phyloP scores from a whole-genome alignment of 805 yeast species.

The Ogataea philodendri region DNA sequence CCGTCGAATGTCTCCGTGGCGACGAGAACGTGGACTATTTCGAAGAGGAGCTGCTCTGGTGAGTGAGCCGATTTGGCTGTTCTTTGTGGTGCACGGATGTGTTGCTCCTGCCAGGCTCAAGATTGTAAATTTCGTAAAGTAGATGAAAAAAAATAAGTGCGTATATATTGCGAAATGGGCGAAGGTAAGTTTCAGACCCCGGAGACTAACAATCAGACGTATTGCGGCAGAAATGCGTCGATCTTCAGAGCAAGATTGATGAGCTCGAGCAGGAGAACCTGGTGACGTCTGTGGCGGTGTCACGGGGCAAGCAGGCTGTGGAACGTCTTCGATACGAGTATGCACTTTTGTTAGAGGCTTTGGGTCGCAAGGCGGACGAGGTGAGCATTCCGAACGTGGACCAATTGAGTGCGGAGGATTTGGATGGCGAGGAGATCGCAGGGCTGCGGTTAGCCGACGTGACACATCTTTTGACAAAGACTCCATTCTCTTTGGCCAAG shows the following conservation, averaged over 20 bases:
- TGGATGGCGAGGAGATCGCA: conserved; percentile 30
- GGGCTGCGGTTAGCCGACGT: conserved; percentile 29
- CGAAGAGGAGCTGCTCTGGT: conserved; percentile 40
- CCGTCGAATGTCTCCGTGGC: conserved; percentile 29
- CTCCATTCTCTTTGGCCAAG: conserved; percentile 27
- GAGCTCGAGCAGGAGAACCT: conserved; percentile 80
- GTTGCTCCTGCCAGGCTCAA: not conserved
- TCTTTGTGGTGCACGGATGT: conserved; percentile 10
- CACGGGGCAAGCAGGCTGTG: conserved; percentile 72
- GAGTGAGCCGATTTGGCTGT: conserved; percentile 1
- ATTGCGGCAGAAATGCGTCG: conserved; percentile 66
- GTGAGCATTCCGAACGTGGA: conserved; percentile 27
- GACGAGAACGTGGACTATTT: conserved; percentile 34
- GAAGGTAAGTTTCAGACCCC: conserved; percentile 17
- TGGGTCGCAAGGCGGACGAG: conserved; percentile 54
- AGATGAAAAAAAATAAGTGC: conserved; percentile 2
- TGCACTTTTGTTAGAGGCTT: conserved; percentile 70
- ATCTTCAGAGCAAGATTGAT: conserved; percentile 62
- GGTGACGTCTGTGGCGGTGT: conserved; percentile 67
- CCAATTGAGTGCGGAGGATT: conserved; percentile 23
- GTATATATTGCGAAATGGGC: conserved; percentile 6
- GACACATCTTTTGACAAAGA: conserved; percentile 26
- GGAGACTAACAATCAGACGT: conserved; percentile 8
- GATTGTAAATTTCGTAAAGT: too few relatives aligned
- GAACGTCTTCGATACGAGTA: conserved; percentile 82